Percentiles rank a stretch among this genome's conserved stretches.
Conservation (phyloP, 805 yeast genomes). For the Ogataea sp. region DNA sequence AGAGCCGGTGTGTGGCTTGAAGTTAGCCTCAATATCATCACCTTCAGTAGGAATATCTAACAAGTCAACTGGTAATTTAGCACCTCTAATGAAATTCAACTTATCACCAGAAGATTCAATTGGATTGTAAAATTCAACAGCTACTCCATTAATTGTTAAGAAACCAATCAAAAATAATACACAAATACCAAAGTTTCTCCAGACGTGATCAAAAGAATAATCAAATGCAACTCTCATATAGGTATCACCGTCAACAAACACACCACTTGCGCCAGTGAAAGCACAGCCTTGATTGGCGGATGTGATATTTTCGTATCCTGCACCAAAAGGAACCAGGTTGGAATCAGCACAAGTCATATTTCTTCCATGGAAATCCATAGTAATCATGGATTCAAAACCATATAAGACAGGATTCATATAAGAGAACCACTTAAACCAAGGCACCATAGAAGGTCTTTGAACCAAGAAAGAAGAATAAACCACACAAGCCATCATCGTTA, state of each 20-base stretch:
- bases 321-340: conserved; percentile 45
- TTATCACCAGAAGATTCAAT: conserved; percentile 24
- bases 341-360: conserved; percentile 37
- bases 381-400: conserved; percentile 47
- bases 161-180: conserved; percentile 35
- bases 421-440: conserved; percentile 55
- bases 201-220: conserved; percentile 51
- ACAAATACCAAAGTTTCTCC: conserved; percentile 70
- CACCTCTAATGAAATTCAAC: conserved; percentile 21
- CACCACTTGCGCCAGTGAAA: conserved; percentile 37
- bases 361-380: conserved; percentile 48
- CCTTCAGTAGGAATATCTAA: conserved; percentile 9
- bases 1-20: conserved; percentile 19
- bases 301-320: conserved; percentile 37
- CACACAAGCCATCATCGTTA: conserved; percentile 38
- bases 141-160: conserved; percentile 19
- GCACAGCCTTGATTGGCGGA: conserved; percentile 39
- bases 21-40: conserved; percentile 19
- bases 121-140: conserved; percentile 24
- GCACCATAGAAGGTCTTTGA: conserved; percentile 49
- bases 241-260: conserved; percentile 42
- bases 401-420: conserved; percentile 41
- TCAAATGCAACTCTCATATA: conserved; percentile 37
- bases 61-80: conserved; percentile 13
- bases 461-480: conserved; percentile 60